Evolutionary conservation across 2,329 filamentous ascomycete species (phyloP).

Genomic region (Helotiales sp.): DNA sequence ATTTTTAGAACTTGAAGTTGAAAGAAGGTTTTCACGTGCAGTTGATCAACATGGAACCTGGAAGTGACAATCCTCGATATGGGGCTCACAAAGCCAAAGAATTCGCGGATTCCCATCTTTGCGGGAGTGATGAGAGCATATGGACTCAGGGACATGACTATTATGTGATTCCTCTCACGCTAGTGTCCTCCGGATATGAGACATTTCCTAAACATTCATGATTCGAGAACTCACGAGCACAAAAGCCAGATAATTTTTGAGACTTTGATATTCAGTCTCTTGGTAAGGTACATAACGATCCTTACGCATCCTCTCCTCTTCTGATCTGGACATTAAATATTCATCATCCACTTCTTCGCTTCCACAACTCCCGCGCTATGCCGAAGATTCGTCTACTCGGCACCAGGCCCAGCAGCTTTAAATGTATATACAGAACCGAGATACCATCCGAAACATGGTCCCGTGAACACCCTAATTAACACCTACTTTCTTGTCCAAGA

Average conservation of each 20-base stretch:
- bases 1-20: not conserved
- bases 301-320: not conserved
- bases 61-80: too few relatives aligned
- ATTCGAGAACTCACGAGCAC: not conserved
- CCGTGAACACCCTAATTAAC: slow-evolving; percentile 19
- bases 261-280: slow-evolving; percentile 4
- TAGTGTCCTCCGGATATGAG: too few relatives aligned
- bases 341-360: slow-evolving; percentile 9
- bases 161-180: too few relatives aligned
- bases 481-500: slow-evolving; percentile 32
- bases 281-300: slow-evolving; percentile 15
- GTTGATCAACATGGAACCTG: too few relatives aligned
- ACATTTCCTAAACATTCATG: too few relatives aligned
- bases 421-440: slow-evolving; percentile 25
- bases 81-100: too few relatives aligned
- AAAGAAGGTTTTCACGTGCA: not conserved
- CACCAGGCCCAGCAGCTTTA: slow-evolving; percentile 26
- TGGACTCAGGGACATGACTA: too few relatives aligned
- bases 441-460: not conserved
- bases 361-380: slow-evolving; percentile 20
- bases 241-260: not conserved
- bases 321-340: slow-evolving; percentile 17
- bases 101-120: too few relatives aligned
- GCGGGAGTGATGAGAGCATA: too few relatives aligned
- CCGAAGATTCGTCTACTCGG: slow-evolving; percentile 17